phyloP scores from a whole-genome alignment of 75 land plant species.

The Isoetes taiwanensis region DNA sequence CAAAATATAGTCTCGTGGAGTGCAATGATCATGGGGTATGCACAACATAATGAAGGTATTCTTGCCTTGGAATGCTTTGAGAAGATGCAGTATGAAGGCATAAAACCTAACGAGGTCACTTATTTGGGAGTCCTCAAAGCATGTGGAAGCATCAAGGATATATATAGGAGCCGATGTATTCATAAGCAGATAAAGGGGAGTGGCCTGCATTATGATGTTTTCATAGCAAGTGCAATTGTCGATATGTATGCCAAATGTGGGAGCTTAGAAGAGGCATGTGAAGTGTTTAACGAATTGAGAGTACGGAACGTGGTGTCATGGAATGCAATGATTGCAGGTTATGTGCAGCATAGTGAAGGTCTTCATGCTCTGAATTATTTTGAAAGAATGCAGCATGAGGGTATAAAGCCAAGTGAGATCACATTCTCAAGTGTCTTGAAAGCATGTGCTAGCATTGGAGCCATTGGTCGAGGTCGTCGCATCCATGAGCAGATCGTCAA shows the following conservation, averaged over 20 bases:
- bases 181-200: neutral
- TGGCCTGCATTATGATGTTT: neutral
- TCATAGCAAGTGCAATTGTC: neutral
- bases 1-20: slow-evolving; percentile 14
- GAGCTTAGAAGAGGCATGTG: neutral
- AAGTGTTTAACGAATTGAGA: neutral
- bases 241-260: slow-evolving; percentile 13
- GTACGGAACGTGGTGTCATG: slow-evolving; percentile 1
- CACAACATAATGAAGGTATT: neutral
- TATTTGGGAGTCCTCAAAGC: slow-evolving; percentile 8
- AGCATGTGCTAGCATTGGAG: too few species aligned
- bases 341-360: slow-evolving; percentile 2
- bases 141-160: slow-evolving; percentile 4
- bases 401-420: slow-evolving; percentile 13
- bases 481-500: neutral
- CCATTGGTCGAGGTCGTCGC: too few species aligned
- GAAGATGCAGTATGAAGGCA: slow-evolving; percentile 6
- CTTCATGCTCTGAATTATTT: neutral
- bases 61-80: neutral
- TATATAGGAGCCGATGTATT: neutral
- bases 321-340: slow-evolving; percentile 6
- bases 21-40: slow-evolving; percentile 10
- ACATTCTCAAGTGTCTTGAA: too few species aligned
- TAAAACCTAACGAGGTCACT: neutral
- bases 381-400: slow-evolving; percentile 11